Conservation (phyloP, 305 asterid genomes). For the Striga hermonthica region DNA sequence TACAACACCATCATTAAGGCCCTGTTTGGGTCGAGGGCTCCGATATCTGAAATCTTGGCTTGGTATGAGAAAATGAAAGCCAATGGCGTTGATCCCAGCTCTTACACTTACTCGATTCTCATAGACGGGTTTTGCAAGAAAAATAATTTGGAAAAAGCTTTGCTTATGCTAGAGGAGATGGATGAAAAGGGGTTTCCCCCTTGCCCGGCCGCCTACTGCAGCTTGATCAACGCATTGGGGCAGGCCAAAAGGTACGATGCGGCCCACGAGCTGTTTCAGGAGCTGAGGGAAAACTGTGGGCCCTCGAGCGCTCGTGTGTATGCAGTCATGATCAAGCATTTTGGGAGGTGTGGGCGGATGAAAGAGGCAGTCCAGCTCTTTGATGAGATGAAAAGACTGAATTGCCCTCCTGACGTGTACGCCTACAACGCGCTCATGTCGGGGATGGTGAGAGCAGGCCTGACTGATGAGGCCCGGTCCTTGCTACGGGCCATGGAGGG, state of each 20-base stretch:
- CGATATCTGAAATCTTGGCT: slow-evolving; percentile 49
- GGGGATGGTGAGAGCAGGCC: slow-evolving; percentile 74
- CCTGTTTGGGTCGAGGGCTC: slow-evolving; percentile 65
- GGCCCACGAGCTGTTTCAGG: slow-evolving; percentile 82
- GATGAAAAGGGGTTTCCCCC: slow-evolving; percentile 95
- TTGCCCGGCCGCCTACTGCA: slow-evolving; percentile 97
- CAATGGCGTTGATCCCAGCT: slow-evolving; percentile 60
- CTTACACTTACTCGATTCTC: slow-evolving; percentile 78
- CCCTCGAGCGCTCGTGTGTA: slow-evolving; percentile 81
- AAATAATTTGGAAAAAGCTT: slow-evolving; percentile 69
- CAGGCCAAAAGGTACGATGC: slow-evolving; percentile 79
- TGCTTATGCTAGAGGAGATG: slow-evolving; percentile 85
- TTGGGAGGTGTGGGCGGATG: slow-evolving; percentile 74
- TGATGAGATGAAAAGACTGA: slow-evolving; percentile 70
- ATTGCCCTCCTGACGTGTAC: slow-evolving; percentile 73
- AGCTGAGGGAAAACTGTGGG: slow-evolving; percentile 83
- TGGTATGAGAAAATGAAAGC: slow-evolving; percentile 77
- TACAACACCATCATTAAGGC: slow-evolving; percentile 78
- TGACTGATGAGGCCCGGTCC: slow-evolving; percentile 75
- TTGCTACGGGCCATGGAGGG: slow-evolving; percentile 65
- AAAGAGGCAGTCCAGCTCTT: slow-evolving; percentile 71
- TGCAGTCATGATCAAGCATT: slow-evolving; percentile 97
- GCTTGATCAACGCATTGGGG: slow-evolving; percentile 81
- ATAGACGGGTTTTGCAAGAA: slow-evolving; percentile 89
- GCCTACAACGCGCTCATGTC: slow-evolving; percentile 95